Conservation (phyloP, 768 basidiomycete genomes). For the Filobasidium floriforme region DNA sequence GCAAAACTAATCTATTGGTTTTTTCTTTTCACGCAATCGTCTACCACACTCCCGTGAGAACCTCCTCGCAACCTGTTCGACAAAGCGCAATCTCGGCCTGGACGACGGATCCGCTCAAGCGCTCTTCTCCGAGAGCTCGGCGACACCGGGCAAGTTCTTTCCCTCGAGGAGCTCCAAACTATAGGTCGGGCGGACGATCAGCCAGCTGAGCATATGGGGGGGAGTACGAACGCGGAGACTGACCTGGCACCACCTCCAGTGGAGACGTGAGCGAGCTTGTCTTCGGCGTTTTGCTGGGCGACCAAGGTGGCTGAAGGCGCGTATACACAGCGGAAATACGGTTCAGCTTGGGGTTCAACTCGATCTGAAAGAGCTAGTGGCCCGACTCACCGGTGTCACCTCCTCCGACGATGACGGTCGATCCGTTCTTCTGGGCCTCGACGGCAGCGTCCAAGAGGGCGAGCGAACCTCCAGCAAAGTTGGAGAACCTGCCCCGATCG, state of each 20-base stretch:
- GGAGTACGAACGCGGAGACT: constrained; percentile 31
- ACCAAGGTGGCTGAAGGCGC: constrained; percentile 81
- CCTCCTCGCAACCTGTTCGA: background rate
- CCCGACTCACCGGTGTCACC: constrained; percentile 30
- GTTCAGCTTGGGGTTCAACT: constrained; percentile 4
- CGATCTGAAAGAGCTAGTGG: too few species aligned
- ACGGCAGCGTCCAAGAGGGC: constrained; percentile 75
- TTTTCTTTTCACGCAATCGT: too few species aligned
- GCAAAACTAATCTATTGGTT: too few species aligned
- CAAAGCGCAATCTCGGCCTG: too few species aligned
- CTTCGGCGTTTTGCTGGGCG: constrained; percentile 75
- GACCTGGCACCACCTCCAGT: constrained; percentile 60
- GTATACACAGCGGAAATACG: constrained; percentile 40
- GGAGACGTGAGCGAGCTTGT: constrained; percentile 88
- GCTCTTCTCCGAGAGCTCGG: constrained; percentile 75
- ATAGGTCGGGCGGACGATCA: background rate
- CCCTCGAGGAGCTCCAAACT: constrained; percentile 94
- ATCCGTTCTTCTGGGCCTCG: constrained; percentile 74
- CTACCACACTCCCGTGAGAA: background rate
- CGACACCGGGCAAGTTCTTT: constrained; percentile 90
- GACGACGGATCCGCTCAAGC: constrained; percentile 9
- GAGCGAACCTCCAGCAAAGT: constrained; percentile 78
- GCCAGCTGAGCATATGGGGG: too few species aligned
- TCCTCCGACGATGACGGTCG: constrained; percentile 90
- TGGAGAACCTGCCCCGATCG: constrained; percentile 53